Evolutionary conservation across 345 rosid species (phyloP), one percentile per base, ranked within the genome.

Genomic region (Balakata baccata): DNA sequence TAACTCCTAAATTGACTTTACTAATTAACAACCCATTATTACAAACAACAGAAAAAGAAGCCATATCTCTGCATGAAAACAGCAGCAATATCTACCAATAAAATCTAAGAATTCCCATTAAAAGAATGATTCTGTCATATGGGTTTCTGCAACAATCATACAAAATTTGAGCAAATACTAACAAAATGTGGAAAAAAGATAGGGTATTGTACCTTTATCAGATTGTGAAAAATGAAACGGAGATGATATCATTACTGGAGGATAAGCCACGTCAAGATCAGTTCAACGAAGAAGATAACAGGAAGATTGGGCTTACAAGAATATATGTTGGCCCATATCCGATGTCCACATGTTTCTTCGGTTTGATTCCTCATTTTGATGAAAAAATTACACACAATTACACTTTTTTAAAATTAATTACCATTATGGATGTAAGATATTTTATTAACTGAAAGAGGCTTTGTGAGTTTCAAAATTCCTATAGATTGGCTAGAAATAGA

Each of bases 21-120:
- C 64, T 66, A 66, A 74, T 69, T 29, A 73, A 82, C 34, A 85
- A 82, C 60, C 88, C 91, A 83, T 76, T 79, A 75, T 81, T 81
- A 87, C 91, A 88, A 56, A 86, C 86, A 68, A 85, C 78, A 81
- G 69, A 81, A 76, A 83, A 72, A 53, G 85, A 77, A 77, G 90
- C 87, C 98, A 92, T 92, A 67, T 66, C 69, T 29, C 68, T 74
- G 60, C 43, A 10, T 16, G 13, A 74, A 58, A 53, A 58, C 34
- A 64, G 12, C 72, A 41, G 64, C 8, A 68, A n/a, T 58, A 50
- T 39, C 37, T 25, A 81, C 53, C 64, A 54, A 66, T 0, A 69
- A 54, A 75, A 54, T 66, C 54, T 62, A 23, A 71, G 63, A 66
- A 39, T 13, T 62, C 53, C 66, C 73, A 66, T 51, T 3, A 76